phyloP scores from a whole-genome alignment of 495 filamentous ascomycete species.

The Staphylotrichum longicolle region DNA sequence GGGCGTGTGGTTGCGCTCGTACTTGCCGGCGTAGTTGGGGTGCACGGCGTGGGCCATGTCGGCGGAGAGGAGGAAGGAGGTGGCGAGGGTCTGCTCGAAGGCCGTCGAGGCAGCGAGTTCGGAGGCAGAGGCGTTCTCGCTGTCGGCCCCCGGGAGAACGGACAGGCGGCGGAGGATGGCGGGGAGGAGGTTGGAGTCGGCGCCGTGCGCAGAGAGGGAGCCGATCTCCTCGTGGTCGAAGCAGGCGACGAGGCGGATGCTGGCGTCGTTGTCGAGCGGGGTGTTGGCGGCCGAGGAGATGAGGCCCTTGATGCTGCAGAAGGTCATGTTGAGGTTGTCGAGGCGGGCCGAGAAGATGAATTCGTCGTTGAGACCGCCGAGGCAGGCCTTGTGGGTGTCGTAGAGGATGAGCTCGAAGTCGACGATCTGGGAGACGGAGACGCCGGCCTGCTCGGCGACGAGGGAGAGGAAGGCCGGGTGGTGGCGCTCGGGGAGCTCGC shows the following conservation, averaged over 20 bases:
- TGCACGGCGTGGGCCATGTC: slow-evolving; percentile 97
- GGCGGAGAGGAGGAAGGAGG: slow-evolving; percentile 92
- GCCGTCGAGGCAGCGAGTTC: slow-evolving; percentile 64
- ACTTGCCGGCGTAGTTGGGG: slow-evolving; percentile 89
- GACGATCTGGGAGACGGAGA: slow-evolving; percentile 65
- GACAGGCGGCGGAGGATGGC: slow-evolving; percentile 85
- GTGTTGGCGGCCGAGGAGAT: slow-evolving; percentile 69
- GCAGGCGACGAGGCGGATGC: slow-evolving; percentile 82
- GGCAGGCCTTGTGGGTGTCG: slow-evolving; percentile 84
- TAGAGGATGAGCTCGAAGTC: slow-evolving; percentile 97
- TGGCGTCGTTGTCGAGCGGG: slow-evolving; percentile 68
- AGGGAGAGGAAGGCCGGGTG: slow-evolving; percentile 82
- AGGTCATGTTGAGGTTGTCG: slow-evolving; percentile 94
- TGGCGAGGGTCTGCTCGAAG: slow-evolving; percentile 87
- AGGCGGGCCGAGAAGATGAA: slow-evolving; percentile 90
- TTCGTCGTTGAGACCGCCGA: slow-evolving; percentile 89
- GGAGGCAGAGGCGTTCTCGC: slow-evolving; percentile 37
- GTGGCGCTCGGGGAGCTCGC: slow-evolving; percentile 77
- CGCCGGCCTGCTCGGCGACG: slow-evolving; percentile 76
- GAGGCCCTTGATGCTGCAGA: slow-evolving; percentile 76
- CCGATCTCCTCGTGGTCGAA: slow-evolving; percentile 99
- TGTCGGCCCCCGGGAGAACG: slow-evolving; percentile 58
- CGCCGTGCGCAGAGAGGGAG: slow-evolving; percentile 85
- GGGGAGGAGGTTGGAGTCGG: slow-evolving; percentile 87
- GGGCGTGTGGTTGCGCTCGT: slow-evolving; percentile 84